A percentile compares a stretch with the other conserved stretches of the same genome.
phyloP scores from a whole-genome alignment of 1,284 basidiomycete species.

The Microstroma glucosiphilum region DNA sequence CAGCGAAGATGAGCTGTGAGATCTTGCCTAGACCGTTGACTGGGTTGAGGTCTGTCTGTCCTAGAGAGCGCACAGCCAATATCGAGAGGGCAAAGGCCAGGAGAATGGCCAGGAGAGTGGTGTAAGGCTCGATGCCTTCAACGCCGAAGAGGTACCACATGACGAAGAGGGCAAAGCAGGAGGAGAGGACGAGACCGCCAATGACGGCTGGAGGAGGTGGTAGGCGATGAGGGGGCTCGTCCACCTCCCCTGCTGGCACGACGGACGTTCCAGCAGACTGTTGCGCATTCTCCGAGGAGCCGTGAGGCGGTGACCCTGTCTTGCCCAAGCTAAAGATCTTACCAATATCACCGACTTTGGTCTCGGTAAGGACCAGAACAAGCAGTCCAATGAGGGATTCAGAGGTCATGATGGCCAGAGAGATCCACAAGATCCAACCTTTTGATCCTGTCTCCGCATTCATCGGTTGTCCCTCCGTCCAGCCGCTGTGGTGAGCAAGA shows the following conservation, averaged over 20 bases:
- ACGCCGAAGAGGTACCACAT: constrained; percentile 82
- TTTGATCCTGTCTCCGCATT: constrained; percentile 76
- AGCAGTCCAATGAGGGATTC: constrained; percentile 79
- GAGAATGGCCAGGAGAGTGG: constrained; percentile 74
- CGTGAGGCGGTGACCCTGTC: not conserved
- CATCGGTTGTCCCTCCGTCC: constrained; percentile 82
- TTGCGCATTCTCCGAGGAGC: no score
- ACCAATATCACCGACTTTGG: not conserved
- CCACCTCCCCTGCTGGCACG: constrained; percentile 55
- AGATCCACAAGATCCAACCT: constrained; percentile 70
- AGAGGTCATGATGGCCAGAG: constrained; percentile 84
- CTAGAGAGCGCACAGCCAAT: constrained; percentile 56
- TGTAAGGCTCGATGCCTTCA: constrained; percentile 89
- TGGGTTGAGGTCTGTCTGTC: constrained; percentile 47
- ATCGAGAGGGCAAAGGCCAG: constrained; percentile 77
- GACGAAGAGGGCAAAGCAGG: constrained; percentile 66
- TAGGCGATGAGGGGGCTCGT: constrained; percentile 70
- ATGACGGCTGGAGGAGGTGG: constrained; percentile 74
- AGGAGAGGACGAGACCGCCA: constrained; percentile 63
- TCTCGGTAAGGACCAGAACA: constrained; percentile 57
- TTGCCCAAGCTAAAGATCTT: not conserved
- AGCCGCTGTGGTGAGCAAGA: constrained; percentile 69
- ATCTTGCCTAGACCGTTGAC: constrained; percentile 90
- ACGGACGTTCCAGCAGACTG: not conserved
- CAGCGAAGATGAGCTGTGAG: constrained; percentile 81